phyloP scores from a whole-genome alignment of 2,329 filamentous ascomycete species.

The Aspergillus proliferans region DNA sequence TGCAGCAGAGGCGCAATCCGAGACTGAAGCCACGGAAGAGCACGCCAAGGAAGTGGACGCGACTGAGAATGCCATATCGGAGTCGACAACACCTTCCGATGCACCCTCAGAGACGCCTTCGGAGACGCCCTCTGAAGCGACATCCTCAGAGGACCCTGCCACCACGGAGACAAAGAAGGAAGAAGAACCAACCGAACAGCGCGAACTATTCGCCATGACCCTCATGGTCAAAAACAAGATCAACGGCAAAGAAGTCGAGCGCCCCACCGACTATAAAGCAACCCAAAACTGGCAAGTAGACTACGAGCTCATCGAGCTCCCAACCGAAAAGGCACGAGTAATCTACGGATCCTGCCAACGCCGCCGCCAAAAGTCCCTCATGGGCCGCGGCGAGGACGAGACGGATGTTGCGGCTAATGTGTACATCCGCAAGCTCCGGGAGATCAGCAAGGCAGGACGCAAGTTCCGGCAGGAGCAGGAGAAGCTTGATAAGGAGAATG shows the following conservation, averaged over 20 bases:
- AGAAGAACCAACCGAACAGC: not conserved
- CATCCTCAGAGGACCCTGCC: constrained; percentile 2
- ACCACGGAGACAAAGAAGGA: constrained; percentile 2
- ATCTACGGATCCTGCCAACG: constrained; percentile 54
- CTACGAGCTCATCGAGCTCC: constrained; percentile 65
- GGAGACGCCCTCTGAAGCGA: not conserved
- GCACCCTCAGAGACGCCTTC: not conserved
- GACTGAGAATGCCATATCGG: not conserved
- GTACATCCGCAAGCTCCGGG: constrained; percentile 36
- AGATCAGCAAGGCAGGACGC: constrained; percentile 51
- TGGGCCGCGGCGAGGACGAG: constrained; percentile 31
- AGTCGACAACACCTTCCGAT: not conserved
- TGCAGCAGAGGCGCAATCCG: not conserved
- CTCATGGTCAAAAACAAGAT: constrained; percentile 68
- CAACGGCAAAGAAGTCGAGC: constrained; percentile 56
- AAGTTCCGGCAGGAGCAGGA: constrained; percentile 53
- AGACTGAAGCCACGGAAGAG: not conserved
- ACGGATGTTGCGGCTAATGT: constrained; percentile 38
- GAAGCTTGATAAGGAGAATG: constrained; percentile 43
- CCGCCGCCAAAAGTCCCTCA: constrained; percentile 48
- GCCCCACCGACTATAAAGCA: constrained; percentile 48
- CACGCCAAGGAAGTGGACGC: not conserved
- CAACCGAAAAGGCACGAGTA: constrained; percentile 35
- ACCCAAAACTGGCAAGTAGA: constrained; percentile 64
- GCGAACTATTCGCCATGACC: constrained; percentile 59